These are phyloP conservation scores for Bassia scoparia DNA, from an alignment of 148 eudicot species.

Conservation along the genomic window DNA sequence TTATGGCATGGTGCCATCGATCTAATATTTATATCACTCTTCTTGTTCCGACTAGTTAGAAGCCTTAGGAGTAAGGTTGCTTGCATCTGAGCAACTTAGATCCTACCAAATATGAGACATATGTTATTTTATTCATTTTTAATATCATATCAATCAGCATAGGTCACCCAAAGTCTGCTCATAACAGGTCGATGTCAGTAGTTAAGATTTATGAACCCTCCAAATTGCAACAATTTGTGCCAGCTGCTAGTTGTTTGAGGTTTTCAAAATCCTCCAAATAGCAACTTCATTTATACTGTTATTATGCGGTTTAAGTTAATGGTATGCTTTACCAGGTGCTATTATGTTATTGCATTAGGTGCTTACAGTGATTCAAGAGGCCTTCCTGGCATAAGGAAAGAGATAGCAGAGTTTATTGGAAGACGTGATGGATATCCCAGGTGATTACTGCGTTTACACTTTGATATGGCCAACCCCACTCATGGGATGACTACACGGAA, in stretches of 20 bases:
- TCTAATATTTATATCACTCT: neutral
- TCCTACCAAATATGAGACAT: neutral
- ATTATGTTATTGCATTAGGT: slow-evolving; percentile 41
- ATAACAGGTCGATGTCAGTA: neutral
- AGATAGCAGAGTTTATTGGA: slow-evolving; percentile 84
- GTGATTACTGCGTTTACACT: too few species aligned
- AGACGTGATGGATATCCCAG: slow-evolving; percentile 98
- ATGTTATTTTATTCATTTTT: neutral
- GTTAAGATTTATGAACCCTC: neutral
- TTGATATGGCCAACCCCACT: too few species aligned
- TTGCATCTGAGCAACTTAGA: neutral
- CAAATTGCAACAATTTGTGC: neutral
- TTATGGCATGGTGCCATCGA: neutral
- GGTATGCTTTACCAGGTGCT: slow-evolving; percentile 9
- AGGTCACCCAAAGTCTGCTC: neutral
- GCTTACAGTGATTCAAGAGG: slow-evolving; percentile 99
- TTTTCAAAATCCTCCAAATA: neutral
- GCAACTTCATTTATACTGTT: neutral
- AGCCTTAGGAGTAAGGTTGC: neutral
- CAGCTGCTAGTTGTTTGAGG: neutral
- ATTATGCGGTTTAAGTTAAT: slow-evolving; percentile 4
- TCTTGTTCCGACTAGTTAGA: neutral
- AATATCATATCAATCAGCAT: neutral
- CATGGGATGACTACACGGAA: too few species aligned
- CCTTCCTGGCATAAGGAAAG: slow-evolving; percentile 84